Conservation (phyloP, 768 basidiomycete species). For the Baorangia bicolor region DNA sequence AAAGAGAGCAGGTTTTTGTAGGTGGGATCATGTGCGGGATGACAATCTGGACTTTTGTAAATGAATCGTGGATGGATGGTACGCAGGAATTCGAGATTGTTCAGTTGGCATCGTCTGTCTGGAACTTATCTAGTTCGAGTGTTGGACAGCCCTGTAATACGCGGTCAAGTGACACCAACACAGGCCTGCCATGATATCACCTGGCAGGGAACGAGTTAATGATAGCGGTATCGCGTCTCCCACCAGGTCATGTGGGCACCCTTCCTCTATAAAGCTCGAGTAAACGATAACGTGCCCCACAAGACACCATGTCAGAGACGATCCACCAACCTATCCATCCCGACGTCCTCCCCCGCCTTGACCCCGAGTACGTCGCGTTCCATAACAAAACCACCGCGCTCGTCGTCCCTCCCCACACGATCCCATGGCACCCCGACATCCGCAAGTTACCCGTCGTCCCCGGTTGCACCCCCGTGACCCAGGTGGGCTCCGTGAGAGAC, state of each 20-base stretch:
- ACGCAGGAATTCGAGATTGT: not conserved
- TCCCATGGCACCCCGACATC: conserved; percentile 58
- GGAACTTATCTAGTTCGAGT: not conserved
- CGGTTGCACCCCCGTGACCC: conserved; percentile 52
- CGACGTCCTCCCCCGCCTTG: conserved; percentile 51
- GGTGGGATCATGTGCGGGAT: not conserved
- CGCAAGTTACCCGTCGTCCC: conserved; percentile 51
- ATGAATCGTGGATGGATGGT: not conserved
- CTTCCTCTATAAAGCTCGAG: not conserved
- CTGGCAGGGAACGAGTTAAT: not conserved
- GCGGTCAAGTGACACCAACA: not conserved
- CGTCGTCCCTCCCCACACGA: conserved; percentile 48
- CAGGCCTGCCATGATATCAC: not conserved
- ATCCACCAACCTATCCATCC: conserved; percentile 55
- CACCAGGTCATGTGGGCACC: no score
- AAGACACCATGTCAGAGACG: conserved; percentile 7
- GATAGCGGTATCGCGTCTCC: no score
- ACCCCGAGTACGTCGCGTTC: conserved; percentile 62
- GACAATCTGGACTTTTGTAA: no score
- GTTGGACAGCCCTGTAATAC: not conserved
- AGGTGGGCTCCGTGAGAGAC: conserved; percentile 55
- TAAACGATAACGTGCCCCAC: not conserved
- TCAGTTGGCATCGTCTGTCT: not conserved
- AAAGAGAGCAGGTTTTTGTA: not conserved
- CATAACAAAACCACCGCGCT: conserved; percentile 48